phyloP scores from a whole-genome alignment of 805 yeast genomes.

The Barnettozyma botsteinii region DNA sequence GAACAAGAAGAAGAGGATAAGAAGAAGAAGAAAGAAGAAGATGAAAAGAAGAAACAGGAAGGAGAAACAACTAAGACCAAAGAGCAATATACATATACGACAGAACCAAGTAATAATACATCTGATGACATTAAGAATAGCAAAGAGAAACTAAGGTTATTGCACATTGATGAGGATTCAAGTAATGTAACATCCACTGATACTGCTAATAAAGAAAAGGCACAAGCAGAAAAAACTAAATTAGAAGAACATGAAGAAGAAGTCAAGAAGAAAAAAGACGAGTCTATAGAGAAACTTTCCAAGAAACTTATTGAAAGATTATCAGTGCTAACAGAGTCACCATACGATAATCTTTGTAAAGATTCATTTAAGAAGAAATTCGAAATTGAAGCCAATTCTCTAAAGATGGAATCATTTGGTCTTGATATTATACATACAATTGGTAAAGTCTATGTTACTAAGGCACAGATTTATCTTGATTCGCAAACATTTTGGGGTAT shows the following conservation, averaged over 20 bases:
- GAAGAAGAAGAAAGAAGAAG: conserved; percentile 28
- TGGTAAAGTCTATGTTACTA: conserved; percentile 62
- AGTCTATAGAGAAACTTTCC: conserved; percentile 56
- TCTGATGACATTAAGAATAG: conserved; percentile 1
- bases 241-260: conserved; percentile 70
- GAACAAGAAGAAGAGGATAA: conserved; percentile 44
- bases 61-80: conserved; percentile 3
- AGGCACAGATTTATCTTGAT: conserved; percentile 59
- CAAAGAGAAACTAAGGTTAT: conserved; percentile 7
- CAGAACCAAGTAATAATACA: background rate
- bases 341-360: conserved; percentile 55
- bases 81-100: background rate
- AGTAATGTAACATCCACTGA: background rate
- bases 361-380: conserved; percentile 58
- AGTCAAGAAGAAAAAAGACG: conserved; percentile 58
- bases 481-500: conserved; percentile 59
- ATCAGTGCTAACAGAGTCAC: conserved; percentile 55
- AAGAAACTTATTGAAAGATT: conserved; percentile 52
- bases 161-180: conserved; percentile 1
- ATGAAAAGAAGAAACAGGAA: conserved; percentile 15
- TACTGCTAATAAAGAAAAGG: conserved; percentile 13
- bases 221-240: conserved; percentile 38
- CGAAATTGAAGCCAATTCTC: conserved; percentile 74
- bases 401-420: conserved; percentile 84
- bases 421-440: conserved; percentile 71